Base-by-base conservation (phyloP, 2,329 filamentous ascomycete genomes). In the Eutypa lata region DNA sequence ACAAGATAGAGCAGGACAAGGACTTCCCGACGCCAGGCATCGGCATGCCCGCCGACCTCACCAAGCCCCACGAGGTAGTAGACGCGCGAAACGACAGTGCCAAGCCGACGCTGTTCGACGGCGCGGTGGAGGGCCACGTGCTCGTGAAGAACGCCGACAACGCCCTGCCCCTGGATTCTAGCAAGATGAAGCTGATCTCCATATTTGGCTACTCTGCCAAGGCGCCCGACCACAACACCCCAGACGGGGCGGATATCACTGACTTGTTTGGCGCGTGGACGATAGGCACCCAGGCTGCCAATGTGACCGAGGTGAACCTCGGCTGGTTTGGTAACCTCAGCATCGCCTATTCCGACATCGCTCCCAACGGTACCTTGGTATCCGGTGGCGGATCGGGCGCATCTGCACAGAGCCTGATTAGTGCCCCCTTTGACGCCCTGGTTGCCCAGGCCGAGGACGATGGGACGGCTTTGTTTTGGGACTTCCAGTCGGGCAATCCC, bases 71-170 rank as follows among this genome's bases (percentile, higher is more conserved):
- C 49, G 56, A 64, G 2, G 64, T 68, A 18, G 63, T 76, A 16
- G 69, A 78, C 54, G 76, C 72, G 3, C 65, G 71, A 45, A 68
- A 77, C 58, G 62, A 71, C 14, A 52, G 44, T 22, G 53, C 53
- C 26, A 58, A 47, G 35, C 48, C 57, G 10, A 53, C 62, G 1
- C 59, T 70, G 4, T 62, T 74, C 24, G 67, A 73, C 45, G 68
- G 69, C 28, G 72, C 72, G 2, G 57, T 69, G 14, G 66, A 73
- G 7, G 69, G 69, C 48, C 55, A 62, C 3, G 68, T 69, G 2
- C 62, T 75, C 2, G 61, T 80, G 26, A 79, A 79, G 64, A 79
- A 79, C 56, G 76, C 70, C 50, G 59, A 76, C 50, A 66, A 65
- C 22, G 64, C 71, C 11, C 67, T 79, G 1, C 76, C 76, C 1